phyloP scores from a whole-genome alignment of 2,329 filamentous ascomycete species.

The Aquanectria penicillioides region DNA sequence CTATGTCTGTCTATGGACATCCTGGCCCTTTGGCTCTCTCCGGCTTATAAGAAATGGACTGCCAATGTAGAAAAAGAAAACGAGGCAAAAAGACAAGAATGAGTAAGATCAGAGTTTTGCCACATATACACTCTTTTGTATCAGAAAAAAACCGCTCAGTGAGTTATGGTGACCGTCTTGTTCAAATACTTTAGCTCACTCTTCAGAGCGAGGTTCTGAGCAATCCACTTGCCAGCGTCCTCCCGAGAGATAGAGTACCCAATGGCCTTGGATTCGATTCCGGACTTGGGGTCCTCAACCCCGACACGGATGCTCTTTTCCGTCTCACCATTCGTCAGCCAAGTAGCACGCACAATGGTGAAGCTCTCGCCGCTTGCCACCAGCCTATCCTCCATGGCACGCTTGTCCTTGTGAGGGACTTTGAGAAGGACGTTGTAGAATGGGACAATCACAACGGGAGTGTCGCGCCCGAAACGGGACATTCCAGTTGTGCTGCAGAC shows the following conservation, averaged over 20 bases:
- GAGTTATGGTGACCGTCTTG: not conserved
- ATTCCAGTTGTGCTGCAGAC: constrained; percentile 54
- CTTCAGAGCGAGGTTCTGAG: constrained; percentile 16
- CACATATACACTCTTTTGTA: too few relatives aligned
- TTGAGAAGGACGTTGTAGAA: constrained; percentile 54
- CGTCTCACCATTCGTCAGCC: constrained; percentile 46
- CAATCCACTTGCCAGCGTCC: constrained; percentile 60
- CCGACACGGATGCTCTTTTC: constrained; percentile 48
- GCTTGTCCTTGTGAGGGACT: constrained; percentile 59
- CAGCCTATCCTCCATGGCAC: constrained; percentile 53
- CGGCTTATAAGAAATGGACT: too few relatives aligned
- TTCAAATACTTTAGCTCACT: not conserved
- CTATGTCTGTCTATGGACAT: too few relatives aligned
- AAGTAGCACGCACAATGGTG: constrained; percentile 50
- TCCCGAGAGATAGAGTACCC: constrained; percentile 60
- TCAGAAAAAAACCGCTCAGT: not conserved
- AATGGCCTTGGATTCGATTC: constrained; percentile 47
- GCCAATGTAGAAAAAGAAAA: too few relatives aligned
- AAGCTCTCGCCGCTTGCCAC: constrained; percentile 45
- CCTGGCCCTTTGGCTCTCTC: too few relatives aligned
- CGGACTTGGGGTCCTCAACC: constrained; percentile 49
- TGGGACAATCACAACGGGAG: constrained; percentile 54
- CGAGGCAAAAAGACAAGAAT: too few relatives aligned
- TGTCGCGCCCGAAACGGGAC: constrained; percentile 48
- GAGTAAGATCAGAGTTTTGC: too few relatives aligned